phyloP scores from a whole-genome alignment of 1,284 basidiomycete genomes.

The Rhodotorula glutinis region DNA sequence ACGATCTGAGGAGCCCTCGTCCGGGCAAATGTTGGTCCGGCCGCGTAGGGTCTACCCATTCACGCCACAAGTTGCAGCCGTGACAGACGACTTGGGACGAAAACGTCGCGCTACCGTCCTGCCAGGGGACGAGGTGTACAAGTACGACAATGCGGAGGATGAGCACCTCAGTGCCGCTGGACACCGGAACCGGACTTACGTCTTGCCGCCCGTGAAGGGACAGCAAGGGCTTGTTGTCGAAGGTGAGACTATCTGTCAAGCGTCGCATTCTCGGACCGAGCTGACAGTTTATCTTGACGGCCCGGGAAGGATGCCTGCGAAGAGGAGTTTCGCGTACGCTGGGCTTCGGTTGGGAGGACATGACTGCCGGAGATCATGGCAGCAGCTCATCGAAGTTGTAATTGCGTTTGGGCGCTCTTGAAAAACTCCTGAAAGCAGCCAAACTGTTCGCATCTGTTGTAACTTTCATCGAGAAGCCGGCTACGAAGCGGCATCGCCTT shows the following conservation, averaged over 20 bases:
- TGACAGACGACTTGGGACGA: conserved; percentile 4
- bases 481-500: not conserved
- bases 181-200: conserved; percentile 27
- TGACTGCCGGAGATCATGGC: conserved; percentile 28
- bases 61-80: conserved; percentile 3
- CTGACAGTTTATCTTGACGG: not conserved
- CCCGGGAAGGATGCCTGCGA: conserved; percentile 12
- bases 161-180: not conserved
- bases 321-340: conserved; percentile 6
- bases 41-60: conserved; percentile 5
- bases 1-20: not conserved
- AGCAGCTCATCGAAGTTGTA: not conserved
- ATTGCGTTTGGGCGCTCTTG: no score
- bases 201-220: conserved; percentile 22
- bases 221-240: conserved; percentile 26
- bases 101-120: conserved; percentile 24
- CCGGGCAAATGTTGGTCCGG: not conserved
- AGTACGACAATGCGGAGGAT: not conserved
- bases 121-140: conserved; percentile 26
- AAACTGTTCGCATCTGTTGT: not conserved
- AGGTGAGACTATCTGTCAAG: not conserved
- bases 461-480: not conserved
- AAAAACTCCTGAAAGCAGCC: no score
- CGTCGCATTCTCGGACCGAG: no score
- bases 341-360: conserved; percentile 33